These are phyloP conservation scores for Cinnamomum chago DNA, from an alignment of 164 flowering plant genomes.

Conservation along the genomic window DNA sequence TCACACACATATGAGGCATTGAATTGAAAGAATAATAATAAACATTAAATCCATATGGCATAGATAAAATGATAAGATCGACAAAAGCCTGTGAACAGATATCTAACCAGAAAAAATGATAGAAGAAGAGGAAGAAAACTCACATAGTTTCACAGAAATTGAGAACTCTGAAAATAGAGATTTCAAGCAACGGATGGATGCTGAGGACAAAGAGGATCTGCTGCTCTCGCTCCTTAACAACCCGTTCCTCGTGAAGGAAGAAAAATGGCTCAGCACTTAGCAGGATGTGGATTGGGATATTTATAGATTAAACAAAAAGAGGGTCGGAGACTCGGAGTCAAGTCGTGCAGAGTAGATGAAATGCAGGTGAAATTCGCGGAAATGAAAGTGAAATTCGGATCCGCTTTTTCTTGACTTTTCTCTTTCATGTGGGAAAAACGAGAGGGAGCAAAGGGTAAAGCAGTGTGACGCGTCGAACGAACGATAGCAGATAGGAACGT, in stretches of 20 bases:
- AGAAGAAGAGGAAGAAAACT: slow-evolving; percentile 7
- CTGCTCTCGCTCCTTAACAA: not conserved
- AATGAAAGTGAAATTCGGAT: slow-evolving; percentile 17
- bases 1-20: too few species aligned
- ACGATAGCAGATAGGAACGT: not conserved
- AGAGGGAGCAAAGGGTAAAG: not conserved
- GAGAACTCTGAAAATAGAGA: not conserved
- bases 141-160: slow-evolving; percentile 5
- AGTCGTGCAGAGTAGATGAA: slow-evolving; percentile 16
- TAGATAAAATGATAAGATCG: too few species aligned
- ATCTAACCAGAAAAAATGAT: not conserved
- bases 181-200: not conserved
- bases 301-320: slow-evolving; percentile 22
- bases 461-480: not conserved
- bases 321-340: not conserved
- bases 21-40: too few species aligned
- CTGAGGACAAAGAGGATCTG: not conserved
- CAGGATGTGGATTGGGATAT: slow-evolving; percentile 9
- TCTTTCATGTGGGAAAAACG: not conserved
- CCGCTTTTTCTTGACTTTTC: not conserved
- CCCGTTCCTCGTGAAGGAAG: slow-evolving; percentile 3
- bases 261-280: slow-evolving; percentile 4
- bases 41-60: too few species aligned
- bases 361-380: slow-evolving; percentile 29
- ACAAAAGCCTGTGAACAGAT: too few species aligned